These are phyloP conservation scores for Dictyostelium brefeldianum DNA, from an alignment of 78 protist genomes.

Conservation along the genomic window DNA sequence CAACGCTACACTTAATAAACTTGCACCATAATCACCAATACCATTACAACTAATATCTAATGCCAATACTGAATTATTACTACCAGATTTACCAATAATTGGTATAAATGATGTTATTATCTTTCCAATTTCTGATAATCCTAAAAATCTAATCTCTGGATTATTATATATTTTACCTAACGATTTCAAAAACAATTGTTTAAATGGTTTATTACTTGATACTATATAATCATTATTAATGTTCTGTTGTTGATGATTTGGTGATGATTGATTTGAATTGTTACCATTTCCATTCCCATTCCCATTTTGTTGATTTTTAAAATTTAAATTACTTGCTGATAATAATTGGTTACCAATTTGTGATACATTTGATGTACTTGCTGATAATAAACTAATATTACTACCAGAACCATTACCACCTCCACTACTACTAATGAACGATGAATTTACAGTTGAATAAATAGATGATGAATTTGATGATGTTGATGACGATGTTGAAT, in stretches of 20 bases:
- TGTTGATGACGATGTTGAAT: neutral
- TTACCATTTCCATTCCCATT: neutral
- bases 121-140: slow-evolving; percentile 48
- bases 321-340: slow-evolving; percentile 8
- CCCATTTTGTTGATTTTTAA: neutral
- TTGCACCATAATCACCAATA: slow-evolving; percentile 65
- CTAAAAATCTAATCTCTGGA: slow-evolving; percentile 30
- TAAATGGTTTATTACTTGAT: slow-evolving; percentile 30
- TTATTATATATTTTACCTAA: slow-evolving; percentile 45
- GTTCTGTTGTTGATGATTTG: neutral
- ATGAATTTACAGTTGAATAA: slow-evolving; percentile 1
- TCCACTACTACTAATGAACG: slow-evolving; percentile 20
- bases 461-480: neutral
- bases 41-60: slow-evolving; percentile 52
- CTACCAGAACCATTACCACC: no score
- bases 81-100: slow-evolving; percentile 4
- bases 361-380: neutral
- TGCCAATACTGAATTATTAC: slow-evolving; percentile 11
- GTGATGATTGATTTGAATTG: neutral
- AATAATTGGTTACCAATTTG: neutral
- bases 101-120: slow-evolving; percentile 37
- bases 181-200: slow-evolving; percentile 34
- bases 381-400: neutral
- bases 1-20: neutral
- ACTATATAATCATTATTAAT: neutral